These are phyloP conservation scores for Leonotis leonurus DNA, from an alignment of 257 asterid genomes.

Conservation along the genomic window DNA sequence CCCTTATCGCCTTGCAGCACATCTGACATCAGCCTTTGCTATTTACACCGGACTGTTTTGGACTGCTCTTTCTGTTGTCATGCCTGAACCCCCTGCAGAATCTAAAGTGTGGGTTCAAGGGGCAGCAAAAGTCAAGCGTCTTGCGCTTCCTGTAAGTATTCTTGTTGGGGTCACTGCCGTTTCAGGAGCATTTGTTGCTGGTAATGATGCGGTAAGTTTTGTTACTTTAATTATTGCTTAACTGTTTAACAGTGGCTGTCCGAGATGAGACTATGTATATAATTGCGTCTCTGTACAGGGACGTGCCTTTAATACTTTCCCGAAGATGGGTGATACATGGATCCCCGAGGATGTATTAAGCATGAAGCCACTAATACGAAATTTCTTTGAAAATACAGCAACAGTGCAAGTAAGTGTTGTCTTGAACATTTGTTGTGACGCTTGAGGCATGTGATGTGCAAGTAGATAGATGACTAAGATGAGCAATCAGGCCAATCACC, in stretches of 20 bases:
- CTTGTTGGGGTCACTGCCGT: constrained; percentile 85
- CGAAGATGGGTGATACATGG: constrained; percentile 92
- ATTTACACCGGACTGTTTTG: constrained; percentile 86
- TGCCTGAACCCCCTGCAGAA: constrained; percentile 94
- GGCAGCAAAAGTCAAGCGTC: constrained; percentile 78
- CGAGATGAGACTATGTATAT: neutral
- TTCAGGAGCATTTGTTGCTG: constrained; percentile 99
- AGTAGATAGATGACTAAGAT: neutral
- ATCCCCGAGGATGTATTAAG: constrained; percentile 70
- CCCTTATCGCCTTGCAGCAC: constrained; percentile 95
- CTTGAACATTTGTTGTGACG: constrained; percentile 1
- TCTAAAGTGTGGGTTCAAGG: constrained; percentile 76
- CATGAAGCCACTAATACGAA: constrained; percentile 70
- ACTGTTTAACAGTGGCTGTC: neutral
- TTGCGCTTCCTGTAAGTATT: constrained; percentile 73
- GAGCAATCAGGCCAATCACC: neutral
- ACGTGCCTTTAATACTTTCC: constrained; percentile 88
- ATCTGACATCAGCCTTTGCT: constrained; percentile 87
- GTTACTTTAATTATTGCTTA: constrained; percentile 1
- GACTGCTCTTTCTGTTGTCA: constrained; percentile 88
- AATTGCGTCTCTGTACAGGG: constrained; percentile 44
- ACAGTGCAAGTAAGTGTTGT: constrained; percentile 70
- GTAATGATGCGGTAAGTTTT: constrained; percentile 88
- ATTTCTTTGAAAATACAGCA: constrained; percentile 86
- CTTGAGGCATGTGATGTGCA: neutral